Percentiles rank a stretch among this genome's conserved stretches.
Conservation (phyloP, 208 protist genomes). For the Lotmaria passim region DNA sequence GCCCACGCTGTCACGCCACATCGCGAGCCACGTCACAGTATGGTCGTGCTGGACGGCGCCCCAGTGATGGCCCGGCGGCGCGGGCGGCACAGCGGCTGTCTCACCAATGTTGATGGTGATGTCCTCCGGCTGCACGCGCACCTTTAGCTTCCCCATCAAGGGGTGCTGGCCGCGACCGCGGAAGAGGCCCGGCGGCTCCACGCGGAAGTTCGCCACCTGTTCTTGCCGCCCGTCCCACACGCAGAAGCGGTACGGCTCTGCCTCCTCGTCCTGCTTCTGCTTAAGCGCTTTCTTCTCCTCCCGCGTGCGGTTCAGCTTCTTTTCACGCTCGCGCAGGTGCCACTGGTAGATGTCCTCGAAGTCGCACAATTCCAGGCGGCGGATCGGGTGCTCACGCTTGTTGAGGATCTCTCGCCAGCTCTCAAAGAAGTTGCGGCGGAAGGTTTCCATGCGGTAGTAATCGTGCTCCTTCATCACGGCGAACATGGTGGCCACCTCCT, state of each 20-base stretch:
- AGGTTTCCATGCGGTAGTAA: conserved; percentile 95
- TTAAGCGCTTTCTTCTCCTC: conserved; percentile 95
- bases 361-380: conserved; percentile 95
- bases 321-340: conserved; percentile 89
- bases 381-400: conserved; percentile 91
- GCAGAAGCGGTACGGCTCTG: conserved; percentile 91
- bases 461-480: conserved; percentile 94
- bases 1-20: conserved; percentile 96
- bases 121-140: conserved; percentile 96
- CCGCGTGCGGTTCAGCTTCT: conserved; percentile 78
- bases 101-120: conserved; percentile 98
- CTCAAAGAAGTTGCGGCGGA: conserved; percentile 98
- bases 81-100: conserved; percentile 80
- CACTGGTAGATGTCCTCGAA: conserved; percentile 96
- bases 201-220: conserved; percentile 97
- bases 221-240: conserved; percentile 95
- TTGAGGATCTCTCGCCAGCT: conserved; percentile 93
- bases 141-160: conserved; percentile 95
- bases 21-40: conserved; percentile 98
- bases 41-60: conserved; percentile 94
- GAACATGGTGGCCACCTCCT: conserved; percentile 99
- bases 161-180: conserved; percentile 98
- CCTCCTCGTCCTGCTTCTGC: conserved; percentile 81
- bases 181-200: conserved; percentile 99
- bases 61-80: conserved; percentile 96